These are phyloP conservation scores for Colletotrichum chlorophyti DNA, from an alignment of 2,329 filamentous ascomycete genomes.

Conservation along the genomic window DNA sequence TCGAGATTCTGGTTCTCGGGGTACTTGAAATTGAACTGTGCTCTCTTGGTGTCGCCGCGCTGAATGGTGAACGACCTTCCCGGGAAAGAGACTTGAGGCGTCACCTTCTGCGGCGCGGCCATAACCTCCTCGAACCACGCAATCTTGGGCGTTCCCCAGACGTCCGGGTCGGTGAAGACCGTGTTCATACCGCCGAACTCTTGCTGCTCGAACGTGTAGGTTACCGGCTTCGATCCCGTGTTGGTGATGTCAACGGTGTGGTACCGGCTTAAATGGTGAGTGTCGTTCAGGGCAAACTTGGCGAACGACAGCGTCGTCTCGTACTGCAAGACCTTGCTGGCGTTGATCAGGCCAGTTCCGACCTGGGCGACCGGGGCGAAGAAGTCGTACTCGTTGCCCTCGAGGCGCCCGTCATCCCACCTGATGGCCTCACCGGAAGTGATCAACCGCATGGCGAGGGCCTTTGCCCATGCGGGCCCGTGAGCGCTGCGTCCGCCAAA, in stretches of 20 bases:
- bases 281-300: slow-evolving; percentile 52
- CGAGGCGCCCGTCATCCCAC: slow-evolving; percentile 27
- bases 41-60: slow-evolving; percentile 14
- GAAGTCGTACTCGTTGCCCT: slow-evolving; percentile 28
- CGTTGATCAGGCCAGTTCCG: slow-evolving; percentile 50
- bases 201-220: slow-evolving; percentile 39
- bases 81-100: slow-evolving; percentile 3
- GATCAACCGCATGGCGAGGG: slow-evolving; percentile 41
- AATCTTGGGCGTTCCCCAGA: slow-evolving; percentile 26
- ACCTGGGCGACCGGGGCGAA: slow-evolving; percentile 43
- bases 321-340: slow-evolving; percentile 47
- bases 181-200: slow-evolving; percentile 34
- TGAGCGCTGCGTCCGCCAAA: slow-evolving; percentile 45
- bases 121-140: slow-evolving; percentile 18
- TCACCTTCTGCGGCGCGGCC: slow-evolving; percentile 10
- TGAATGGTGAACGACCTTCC: slow-evolving; percentile 2
- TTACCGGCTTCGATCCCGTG: slow-evolving; percentile 39
- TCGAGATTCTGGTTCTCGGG: slow-evolving; percentile 22
- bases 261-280: slow-evolving; percentile 41
- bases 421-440: slow-evolving; percentile 38
- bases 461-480: slow-evolving; percentile 37
- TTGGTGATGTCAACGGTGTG: slow-evolving; percentile 42
- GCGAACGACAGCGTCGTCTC: slow-evolving; percentile 44
- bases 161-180: slow-evolving; percentile 3
- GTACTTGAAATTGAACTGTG: slow-evolving; percentile 19